Percentiles rank a stretch among this genome's conserved stretches.
Conservation (phyloP, 2,329 filamentous ascomycete genomes). For the Raffaelea deltoideospora region DNA sequence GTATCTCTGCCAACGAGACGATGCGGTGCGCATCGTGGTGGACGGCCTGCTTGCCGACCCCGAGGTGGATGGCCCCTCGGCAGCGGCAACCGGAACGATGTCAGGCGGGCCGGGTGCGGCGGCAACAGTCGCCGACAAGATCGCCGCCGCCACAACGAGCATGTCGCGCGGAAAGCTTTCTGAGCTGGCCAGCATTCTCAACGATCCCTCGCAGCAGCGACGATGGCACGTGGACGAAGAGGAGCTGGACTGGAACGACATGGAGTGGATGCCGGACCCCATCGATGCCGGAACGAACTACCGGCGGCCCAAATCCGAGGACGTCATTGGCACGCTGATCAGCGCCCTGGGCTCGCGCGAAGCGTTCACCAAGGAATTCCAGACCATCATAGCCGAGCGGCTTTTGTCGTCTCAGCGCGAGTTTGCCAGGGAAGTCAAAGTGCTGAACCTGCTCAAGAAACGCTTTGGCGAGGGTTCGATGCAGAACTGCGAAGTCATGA, state of each 20-base stretch:
- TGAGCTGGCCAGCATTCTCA: constrained; percentile 53
- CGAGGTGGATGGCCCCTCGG: constrained; percentile 24
- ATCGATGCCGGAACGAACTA: constrained; percentile 89
- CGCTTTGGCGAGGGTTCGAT: constrained; percentile 74
- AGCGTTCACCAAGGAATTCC: constrained; percentile 86
- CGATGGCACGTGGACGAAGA: constrained; percentile 42
- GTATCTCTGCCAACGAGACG: constrained; percentile 61
- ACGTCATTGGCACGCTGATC: constrained; percentile 80
- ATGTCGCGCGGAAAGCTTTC: constrained; percentile 31
- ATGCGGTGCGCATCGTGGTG: constrained; percentile 65
- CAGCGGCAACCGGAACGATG: not conserved
- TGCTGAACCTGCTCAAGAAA: constrained; percentile 75
- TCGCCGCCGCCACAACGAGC: not conserved
- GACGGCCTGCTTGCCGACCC: constrained; percentile 53
- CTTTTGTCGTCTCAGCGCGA: constrained; percentile 50
- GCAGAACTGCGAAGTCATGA: constrained; percentile 94
- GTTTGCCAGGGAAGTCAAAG: constrained; percentile 67
- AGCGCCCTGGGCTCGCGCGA: constrained; percentile 80
- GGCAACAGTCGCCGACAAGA: constrained; percentile 2
- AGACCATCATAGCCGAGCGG: constrained; percentile 74
- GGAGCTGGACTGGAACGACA: constrained; percentile 78
- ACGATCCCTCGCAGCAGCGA: constrained; percentile 40
- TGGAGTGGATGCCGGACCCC: constrained; percentile 85
- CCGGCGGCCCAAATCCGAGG: constrained; percentile 72
- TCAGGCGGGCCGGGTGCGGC: not conserved